Conservation (phyloP, 345 rosid species). For the Erucastrum elatum region DNA sequence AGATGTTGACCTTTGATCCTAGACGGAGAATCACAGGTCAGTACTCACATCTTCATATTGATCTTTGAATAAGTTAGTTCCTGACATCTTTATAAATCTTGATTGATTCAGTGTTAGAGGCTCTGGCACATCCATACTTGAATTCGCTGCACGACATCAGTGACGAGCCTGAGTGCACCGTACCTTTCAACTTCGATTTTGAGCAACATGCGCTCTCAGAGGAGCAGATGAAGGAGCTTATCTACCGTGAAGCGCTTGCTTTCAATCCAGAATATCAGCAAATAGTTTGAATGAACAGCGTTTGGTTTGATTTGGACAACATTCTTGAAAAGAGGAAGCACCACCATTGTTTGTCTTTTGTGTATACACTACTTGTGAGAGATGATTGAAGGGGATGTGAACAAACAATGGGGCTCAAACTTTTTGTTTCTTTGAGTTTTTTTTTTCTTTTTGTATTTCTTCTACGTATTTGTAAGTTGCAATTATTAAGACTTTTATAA, state of each 20-base stretch:
- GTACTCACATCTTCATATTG: not conserved
- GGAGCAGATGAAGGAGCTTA: constrained; percentile 96
- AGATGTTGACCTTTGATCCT: constrained; percentile 98
- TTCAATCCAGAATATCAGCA: constrained; percentile 90
- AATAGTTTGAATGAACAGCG: constrained; percentile 22
- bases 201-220: constrained; percentile 86
- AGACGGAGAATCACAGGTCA: constrained; percentile 87
- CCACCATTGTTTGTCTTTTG: constrained; percentile 33
- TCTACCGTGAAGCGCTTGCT: constrained; percentile 91
- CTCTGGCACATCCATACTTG: not conserved
- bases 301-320: constrained; percentile 25
- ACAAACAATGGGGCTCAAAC: constrained; percentile 20
- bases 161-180: constrained; percentile 85
- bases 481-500: constrained; percentile 11
- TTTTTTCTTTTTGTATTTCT: not conserved
- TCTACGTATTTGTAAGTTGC: constrained; percentile 27
- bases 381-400: constrained; percentile 11
- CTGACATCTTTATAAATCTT: not conserved
- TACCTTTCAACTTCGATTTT: constrained; percentile 91
- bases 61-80: not conserved
- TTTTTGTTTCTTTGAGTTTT: constrained; percentile 17
- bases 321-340: constrained; percentile 22
- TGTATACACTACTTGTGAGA: constrained; percentile 34
- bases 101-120: not conserved
- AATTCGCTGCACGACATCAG: constrained; percentile 62